Base-by-base conservation (phyloP, 78 protist species). In the Carpediemonas membranifera region DNA sequence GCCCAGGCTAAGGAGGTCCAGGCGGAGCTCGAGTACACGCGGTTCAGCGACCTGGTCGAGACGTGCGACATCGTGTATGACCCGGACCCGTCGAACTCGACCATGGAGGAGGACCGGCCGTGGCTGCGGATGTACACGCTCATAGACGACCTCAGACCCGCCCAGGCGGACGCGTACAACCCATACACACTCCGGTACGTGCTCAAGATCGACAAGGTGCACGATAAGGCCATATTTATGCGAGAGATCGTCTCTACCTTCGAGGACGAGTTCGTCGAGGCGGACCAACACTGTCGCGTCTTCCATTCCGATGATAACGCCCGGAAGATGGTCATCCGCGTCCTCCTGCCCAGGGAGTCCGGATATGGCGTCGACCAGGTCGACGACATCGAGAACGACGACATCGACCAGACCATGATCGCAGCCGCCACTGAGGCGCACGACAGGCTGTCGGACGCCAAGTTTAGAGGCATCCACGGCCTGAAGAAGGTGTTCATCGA, bases 41-140 rank as follows among this genome's bases (percentile, higher is more conserved):
- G 88, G 7, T 74, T 95, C 71, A 60, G 77, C 19, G 21, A 57
- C 14, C 60, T 97, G 19, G 73, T 89, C 1, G 56, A 37, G 3
- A 53, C 34, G 33, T 79, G 85, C 15, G 91, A 93, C 76, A 85
- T 97, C 62, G 86, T 44, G 64, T 95, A 87, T 68, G 99, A 97
- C 34, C 98, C 98, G 21, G 84, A 86, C 43, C 78, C 76, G n/a
- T 2, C 5, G 19, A 14, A 37, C 15, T 78, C 95, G 1, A 50
- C 77, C 27, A 73, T 94, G 44, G 76, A 53, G 27, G 91, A 80
- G 34, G 99, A 95, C 66, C 43, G 28, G 14, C 81, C 52, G 37
- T 71, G 90, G 28, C 73, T 89, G n/a, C 53, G 64, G 24, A 43
- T 27, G 37, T 89, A 84, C 73, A 41, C 9, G 9, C 9, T 13